Percentiles rank a stretch among this genome's conserved stretches.
Evolutionary conservation across 2,329 filamentous ascomycete genomes (phyloP).

Genomic region (Cladophialophora exuberans): DNA sequence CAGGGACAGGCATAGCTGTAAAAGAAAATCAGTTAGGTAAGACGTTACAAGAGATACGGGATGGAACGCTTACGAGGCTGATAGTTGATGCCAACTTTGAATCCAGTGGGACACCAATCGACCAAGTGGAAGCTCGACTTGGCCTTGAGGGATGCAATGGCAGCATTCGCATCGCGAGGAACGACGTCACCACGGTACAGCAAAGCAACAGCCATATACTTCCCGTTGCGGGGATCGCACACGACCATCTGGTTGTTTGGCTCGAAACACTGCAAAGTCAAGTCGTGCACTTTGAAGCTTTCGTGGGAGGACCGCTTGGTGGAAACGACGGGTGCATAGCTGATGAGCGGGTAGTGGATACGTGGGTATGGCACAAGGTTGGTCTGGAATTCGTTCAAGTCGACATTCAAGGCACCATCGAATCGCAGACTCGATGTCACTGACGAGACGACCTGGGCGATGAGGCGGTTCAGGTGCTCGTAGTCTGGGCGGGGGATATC

Average conservation of each 20-base stretch:
- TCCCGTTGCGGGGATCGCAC: conserved; percentile 67
- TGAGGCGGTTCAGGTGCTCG: conserved; percentile 67
- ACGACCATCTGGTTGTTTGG: conserved; percentile 72
- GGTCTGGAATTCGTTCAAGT: conserved; percentile 71
- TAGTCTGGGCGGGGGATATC: conserved; percentile 67
- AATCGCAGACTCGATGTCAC: conserved; percentile 69
- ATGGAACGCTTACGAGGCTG: conserved; percentile 50
- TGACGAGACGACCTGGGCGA: conserved; percentile 69
- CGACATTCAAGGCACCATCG: conserved; percentile 68
- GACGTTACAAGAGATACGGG: not conserved
- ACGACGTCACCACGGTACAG: conserved; percentile 69
- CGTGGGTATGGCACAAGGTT: conserved; percentile 70
- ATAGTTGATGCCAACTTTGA: conserved; percentile 71
- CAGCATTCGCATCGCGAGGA: conserved; percentile 63
- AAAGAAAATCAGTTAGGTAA: conserved; percentile 8
- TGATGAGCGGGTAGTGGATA: conserved; percentile 69
- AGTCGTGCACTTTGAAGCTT: conserved; percentile 81
- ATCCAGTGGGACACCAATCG: conserved; percentile 71
- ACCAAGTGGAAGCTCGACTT: conserved; percentile 68
- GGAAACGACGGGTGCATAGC: conserved; percentile 66
- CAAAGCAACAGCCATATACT: conserved; percentile 70
- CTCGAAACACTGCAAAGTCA: conserved; percentile 69
- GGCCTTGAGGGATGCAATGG: conserved; percentile 65
- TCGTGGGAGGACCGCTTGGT: conserved; percentile 79
- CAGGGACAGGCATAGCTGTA: conserved; percentile 53